Conservation (phyloP, 805 yeast species). For the Blastobotrys americana region DNA sequence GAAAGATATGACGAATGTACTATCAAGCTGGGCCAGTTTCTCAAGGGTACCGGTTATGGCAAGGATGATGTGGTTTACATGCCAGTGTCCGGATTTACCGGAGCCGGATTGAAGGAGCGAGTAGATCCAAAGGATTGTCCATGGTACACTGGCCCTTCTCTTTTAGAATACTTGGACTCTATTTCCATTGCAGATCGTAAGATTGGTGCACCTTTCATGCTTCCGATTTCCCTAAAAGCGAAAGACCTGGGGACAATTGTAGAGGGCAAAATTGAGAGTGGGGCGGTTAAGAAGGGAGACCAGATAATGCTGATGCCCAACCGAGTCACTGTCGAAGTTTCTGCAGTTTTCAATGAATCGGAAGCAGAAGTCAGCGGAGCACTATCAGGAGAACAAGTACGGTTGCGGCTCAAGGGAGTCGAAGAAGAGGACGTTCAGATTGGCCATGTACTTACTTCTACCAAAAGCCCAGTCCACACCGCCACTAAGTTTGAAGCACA, state of each 20-base stretch:
- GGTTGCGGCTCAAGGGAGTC: conserved; percentile 85
- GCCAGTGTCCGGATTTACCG: conserved; percentile 98
- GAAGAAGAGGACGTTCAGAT: conserved; percentile 93
- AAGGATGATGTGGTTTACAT: conserved; percentile 82
- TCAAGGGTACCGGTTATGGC: conserved; percentile 76
- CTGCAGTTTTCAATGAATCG: conserved; percentile 86
- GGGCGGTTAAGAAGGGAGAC: conserved; percentile 77
- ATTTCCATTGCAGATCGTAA: conserved; percentile 80
- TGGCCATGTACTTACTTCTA: conserved; percentile 87
- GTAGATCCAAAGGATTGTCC: conserved; percentile 66
- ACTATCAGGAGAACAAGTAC: conserved; percentile 93
- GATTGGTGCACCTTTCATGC: conserved; percentile 92
- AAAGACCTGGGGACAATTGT: conserved; percentile 96
- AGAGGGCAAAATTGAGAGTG: conserved; percentile 97
- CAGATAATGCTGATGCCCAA: conserved; percentile 87
- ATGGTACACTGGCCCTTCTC: conserved; percentile 91
- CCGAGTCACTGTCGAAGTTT: conserved; percentile 72
- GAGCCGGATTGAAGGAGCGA: conserved; percentile 90
- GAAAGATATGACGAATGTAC: conserved; percentile 96
- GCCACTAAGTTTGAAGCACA: conserved; percentile 91
- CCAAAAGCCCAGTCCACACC: conserved; percentile 81
- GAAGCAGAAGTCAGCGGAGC: conserved; percentile 91
- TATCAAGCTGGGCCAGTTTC: conserved; percentile 63
- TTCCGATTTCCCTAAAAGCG: conserved; percentile 91
- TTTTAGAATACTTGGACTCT: conserved; percentile 80